Evolutionary conservation across 805 yeast genomes (phyloP).

Genomic region (Cyberlindnera lachancei): DNA sequence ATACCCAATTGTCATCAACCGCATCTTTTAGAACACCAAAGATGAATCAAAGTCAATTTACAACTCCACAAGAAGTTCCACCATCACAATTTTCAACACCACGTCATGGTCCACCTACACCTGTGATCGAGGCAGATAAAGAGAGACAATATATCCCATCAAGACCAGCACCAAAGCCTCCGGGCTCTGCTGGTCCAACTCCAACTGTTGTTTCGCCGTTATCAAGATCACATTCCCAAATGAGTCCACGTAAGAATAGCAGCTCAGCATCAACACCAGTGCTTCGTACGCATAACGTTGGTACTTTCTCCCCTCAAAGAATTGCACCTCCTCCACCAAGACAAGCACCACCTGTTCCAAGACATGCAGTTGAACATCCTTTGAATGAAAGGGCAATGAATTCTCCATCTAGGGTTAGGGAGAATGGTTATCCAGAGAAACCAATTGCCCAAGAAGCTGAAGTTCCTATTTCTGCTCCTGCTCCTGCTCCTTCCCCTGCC

Average conservation of each 20-base stretch:
- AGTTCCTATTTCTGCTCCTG: neutral
- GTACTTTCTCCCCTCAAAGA: conserved; percentile 18
- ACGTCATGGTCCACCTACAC: conserved; percentile 17
- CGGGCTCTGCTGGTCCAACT: conserved; percentile 20
- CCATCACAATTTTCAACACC: conserved; percentile 18
- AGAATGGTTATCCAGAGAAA: no score
- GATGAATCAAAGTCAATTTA: conserved; percentile 11
- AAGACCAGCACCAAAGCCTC: conserved; percentile 65
- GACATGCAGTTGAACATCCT: conserved; percentile 15
- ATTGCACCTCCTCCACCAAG: conserved; percentile 23
- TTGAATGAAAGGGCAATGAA: conserved; percentile 12
- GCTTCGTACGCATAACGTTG: conserved; percentile 3
- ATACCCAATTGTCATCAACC: conserved; percentile 20
- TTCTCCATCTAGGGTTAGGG: no score
- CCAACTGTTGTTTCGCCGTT: conserved; percentile 23
- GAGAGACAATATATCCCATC: conserved; percentile 51
- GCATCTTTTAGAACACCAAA: conserved; percentile 29
- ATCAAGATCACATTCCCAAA: conserved; percentile 15
- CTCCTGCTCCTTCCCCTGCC: neutral
- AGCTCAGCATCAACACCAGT: conserved; percentile 17
- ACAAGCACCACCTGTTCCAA: conserved; percentile 22
- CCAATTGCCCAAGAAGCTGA: neutral
- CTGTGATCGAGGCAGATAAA: conserved; percentile 8
- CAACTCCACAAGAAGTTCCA: conserved; percentile 19
- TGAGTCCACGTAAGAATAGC: no score